Evolutionary conservation across 768 basidiomycete genomes (phyloP).

Genomic region (Suillus spraguei): DNA sequence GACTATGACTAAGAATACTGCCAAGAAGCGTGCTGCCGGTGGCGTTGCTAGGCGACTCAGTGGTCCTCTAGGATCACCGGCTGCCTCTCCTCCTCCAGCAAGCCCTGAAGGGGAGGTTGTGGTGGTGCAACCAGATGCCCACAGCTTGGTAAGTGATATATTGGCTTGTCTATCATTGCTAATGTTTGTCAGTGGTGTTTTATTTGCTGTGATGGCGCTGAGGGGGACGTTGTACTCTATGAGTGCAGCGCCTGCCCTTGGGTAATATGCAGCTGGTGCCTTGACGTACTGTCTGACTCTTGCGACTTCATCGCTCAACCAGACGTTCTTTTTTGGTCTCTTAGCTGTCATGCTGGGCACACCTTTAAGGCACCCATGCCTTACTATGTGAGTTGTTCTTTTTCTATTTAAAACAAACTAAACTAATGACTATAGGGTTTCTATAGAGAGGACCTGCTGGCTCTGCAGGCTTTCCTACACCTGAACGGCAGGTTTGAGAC

Average conservation of each 20-base stretch:
- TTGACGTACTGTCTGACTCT: not conserved
- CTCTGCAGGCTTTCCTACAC: too few relatives aligned
- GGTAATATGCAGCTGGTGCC: not conserved
- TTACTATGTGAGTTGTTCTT: not conserved
- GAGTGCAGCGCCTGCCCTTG: not conserved
- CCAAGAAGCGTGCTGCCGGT: not conserved
- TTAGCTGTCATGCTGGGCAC: too few relatives aligned
- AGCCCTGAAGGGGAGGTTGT: not conserved
- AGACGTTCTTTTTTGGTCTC: too few relatives aligned
- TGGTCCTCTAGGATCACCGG: not conserved
- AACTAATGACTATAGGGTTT: not conserved
- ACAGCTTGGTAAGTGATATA: not conserved
- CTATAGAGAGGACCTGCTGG: too few relatives aligned
- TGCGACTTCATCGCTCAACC: not conserved
- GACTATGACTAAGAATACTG: not conserved
- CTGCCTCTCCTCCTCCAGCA: not conserved
- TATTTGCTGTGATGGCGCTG: not conserved
- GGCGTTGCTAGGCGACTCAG: not conserved
- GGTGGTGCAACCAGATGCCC: not conserved
- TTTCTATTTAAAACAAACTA: not conserved
- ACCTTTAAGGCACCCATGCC: too few relatives aligned
- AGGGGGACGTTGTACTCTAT: not conserved
- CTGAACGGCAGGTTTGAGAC: not conserved
- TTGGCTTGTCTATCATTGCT: not conserved
- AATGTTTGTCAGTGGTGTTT: not conserved